Evolutionary conservation across 2,329 filamentous ascomycete species (phyloP).

Genomic region (Lachnellula willkommii): DNA sequence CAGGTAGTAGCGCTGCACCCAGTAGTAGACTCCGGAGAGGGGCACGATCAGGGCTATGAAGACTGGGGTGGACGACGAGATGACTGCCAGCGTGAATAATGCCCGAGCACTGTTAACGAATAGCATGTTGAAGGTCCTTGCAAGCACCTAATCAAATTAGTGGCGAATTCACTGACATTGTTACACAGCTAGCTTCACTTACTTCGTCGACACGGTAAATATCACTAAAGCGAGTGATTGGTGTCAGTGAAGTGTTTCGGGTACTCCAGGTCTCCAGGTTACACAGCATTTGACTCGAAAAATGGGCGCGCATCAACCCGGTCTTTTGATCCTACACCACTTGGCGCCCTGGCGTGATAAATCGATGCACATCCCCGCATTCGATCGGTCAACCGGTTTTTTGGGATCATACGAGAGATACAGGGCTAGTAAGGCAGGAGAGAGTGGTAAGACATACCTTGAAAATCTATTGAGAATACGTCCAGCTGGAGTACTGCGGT

Average conservation of each 20-base stretch:
- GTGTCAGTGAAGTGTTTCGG: constrained; percentile 20
- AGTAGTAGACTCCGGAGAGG: constrained; percentile 74
- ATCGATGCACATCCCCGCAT: constrained; percentile 5
- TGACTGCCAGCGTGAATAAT: constrained; percentile 79
- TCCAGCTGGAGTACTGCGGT: constrained; percentile 69
- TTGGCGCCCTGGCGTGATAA: neutral
- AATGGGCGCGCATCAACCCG: constrained; percentile 12
- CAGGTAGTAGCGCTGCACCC: constrained; percentile 95
- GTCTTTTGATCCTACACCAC: constrained; percentile 6
- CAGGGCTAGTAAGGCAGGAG: neutral
- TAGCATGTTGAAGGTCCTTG: constrained; percentile 96
- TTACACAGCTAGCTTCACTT: constrained; percentile 21
- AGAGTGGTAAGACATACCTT: constrained; percentile 51
- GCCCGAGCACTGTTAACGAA: constrained; percentile 72
- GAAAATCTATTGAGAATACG: constrained; percentile 96
- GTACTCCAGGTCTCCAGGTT: constrained; percentile 12
- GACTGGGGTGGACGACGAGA: constrained; percentile 72
- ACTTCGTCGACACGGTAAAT: constrained; percentile 43
- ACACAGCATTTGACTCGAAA: constrained; percentile 17
- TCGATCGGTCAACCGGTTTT: constrained; percentile 4
- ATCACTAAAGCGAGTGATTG: constrained; percentile 36
- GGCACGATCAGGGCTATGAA: constrained; percentile 81
- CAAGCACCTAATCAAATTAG: constrained; percentile 82
- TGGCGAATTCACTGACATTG: constrained; percentile 29
- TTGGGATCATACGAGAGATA: constrained; percentile 1